A percentile compares a stretch with the other conserved stretches of the same genome.
Evolutionary conservation across 768 basidiomycete species (phyloP).

Genomic region (Suillus hirtellus): DNA sequence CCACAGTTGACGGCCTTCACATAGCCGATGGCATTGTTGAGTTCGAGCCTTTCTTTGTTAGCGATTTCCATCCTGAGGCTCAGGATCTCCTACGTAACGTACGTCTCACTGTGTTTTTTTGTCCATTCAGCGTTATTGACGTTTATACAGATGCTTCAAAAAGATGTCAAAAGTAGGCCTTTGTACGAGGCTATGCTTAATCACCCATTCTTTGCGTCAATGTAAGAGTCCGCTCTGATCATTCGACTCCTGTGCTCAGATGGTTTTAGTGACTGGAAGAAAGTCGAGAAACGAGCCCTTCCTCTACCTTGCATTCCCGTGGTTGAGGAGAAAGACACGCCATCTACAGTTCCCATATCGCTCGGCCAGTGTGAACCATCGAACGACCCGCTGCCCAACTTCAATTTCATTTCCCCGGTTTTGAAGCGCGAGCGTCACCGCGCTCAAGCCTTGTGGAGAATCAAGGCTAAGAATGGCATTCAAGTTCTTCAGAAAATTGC

Average conservation of each 20-base stretch:
- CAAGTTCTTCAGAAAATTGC: background rate
- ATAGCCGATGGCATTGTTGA: background rate
- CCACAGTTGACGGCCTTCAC: background rate
- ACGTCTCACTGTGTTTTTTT: background rate
- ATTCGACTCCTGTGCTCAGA: background rate
- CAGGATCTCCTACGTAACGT: constrained; percentile 5
- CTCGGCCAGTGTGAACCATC: constrained; percentile 2
- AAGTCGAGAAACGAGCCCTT: constrained; percentile 8
- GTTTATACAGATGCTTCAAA: constrained; percentile 14
- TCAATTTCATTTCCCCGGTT: constrained; percentile 6
- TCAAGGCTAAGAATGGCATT: constrained; percentile 4
- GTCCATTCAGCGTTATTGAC: background rate
- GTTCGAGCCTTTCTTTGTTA: background rate
- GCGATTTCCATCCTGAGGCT: constrained; percentile 1
- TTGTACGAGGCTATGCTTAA: constrained; percentile 13
- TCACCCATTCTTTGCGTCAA: constrained; percentile 12
- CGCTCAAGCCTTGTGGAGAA: background rate
- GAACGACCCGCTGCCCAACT: constrained; percentile 13
- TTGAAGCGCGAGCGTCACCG: constrained; percentile 3
- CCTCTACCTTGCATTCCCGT: constrained; percentile 1
- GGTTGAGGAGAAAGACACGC: background rate
- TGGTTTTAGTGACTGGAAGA: constrained; percentile 11
- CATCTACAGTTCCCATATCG: background rate
- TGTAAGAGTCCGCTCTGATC: constrained; percentile 2
- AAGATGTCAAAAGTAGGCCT: constrained; percentile 6